Conservation (phyloP, 495 filamentous ascomycete species). For the Podospora fimiseda region DNA sequence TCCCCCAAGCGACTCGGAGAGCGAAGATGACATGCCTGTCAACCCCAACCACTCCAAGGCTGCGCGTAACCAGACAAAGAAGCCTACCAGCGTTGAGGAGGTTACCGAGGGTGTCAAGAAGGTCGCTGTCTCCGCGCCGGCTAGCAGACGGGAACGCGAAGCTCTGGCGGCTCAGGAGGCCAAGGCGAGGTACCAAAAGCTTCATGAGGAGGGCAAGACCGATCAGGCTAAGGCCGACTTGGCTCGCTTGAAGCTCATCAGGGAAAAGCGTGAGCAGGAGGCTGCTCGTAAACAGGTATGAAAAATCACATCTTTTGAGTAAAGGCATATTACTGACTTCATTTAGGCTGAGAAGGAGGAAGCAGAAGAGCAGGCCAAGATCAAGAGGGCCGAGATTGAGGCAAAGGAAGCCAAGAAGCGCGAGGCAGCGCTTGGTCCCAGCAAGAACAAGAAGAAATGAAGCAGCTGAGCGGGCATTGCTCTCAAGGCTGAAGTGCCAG, state of each 20-base stretch:
- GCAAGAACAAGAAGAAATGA: slow-evolving; percentile 29
- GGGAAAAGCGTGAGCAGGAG: slow-evolving; percentile 81
- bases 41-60: slow-evolving; percentile 86
- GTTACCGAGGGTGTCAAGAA: slow-evolving; percentile 43
- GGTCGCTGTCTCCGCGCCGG: slow-evolving; percentile 30
- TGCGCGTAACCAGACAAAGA: slow-evolving; percentile 48
- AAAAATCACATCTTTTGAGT: not conserved
- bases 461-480: slow-evolving; percentile 1
- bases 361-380: slow-evolving; percentile 54
- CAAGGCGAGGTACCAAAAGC: slow-evolving; percentile 84
- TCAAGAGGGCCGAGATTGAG: slow-evolving; percentile 43
- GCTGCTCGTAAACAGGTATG: slow-evolving; percentile 52
- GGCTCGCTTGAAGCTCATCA: slow-evolving; percentile 70
- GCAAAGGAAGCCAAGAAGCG: slow-evolving; percentile 63
- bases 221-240: slow-evolving; percentile 94
- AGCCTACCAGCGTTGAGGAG: slow-evolving; percentile 33
- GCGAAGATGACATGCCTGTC: slow-evolving; percentile 60
- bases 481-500: not conserved
- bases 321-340: not conserved
- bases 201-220: slow-evolving; percentile 94
- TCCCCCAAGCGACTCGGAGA: slow-evolving; percentile 60
- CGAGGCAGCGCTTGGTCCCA: slow-evolving; percentile 39
- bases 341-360: slow-evolving; percentile 65
- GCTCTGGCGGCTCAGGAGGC: slow-evolving; percentile 81
- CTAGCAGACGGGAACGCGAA: slow-evolving; percentile 78